Evolutionary conservation across 257 asterid genomes (phyloP).

Genomic region (Marsdenia floribunda): DNA sequence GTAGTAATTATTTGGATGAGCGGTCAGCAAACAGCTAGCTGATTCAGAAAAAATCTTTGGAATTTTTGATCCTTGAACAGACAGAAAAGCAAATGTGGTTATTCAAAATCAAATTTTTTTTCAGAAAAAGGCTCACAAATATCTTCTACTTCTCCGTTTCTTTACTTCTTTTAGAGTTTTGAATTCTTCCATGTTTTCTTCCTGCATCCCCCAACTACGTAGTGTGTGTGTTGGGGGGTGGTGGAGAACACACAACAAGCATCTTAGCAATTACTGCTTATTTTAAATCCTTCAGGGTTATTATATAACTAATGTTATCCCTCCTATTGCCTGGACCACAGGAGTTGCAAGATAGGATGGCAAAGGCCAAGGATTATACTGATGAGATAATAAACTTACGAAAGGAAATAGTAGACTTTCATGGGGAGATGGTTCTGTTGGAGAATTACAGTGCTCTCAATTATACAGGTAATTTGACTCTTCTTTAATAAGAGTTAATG

Average conservation of each 20-base stretch:
- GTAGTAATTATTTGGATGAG: background rate
- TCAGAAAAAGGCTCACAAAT: too few relatives aligned
- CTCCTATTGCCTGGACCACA: constrained; percentile 22
- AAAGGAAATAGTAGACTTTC: constrained; percentile 85
- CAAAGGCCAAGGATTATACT: constrained; percentile 42
- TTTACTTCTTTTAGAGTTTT: background rate
- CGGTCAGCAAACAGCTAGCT: background rate
- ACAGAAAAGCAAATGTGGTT: background rate
- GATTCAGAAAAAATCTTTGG: background rate
- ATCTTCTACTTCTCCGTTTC: background rate
- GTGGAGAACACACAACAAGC: background rate
- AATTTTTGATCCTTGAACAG: background rate
- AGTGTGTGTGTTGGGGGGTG: too few relatives aligned
- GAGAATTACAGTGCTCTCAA: constrained; percentile 94
- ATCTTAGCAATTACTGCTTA: background rate
- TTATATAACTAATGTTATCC: constrained; percentile 1
- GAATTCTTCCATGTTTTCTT: background rate
- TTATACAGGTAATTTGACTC: constrained; percentile 56
- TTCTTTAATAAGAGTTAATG: background rate
- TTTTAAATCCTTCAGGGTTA: background rate
- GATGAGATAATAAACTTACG: constrained; percentile 66
- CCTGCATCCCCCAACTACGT: background rate
- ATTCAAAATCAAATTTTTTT: background rate
- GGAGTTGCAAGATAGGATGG: constrained; percentile 83
- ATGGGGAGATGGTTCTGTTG: constrained; percentile 92